A percentile compares a stretch with the other conserved stretches of the same genome.
These are phyloP conservation scores for Lophiostoma macrostomum DNA, from an alignment of 495 filamentous ascomycete species.

Conservation along the genomic window DNA sequence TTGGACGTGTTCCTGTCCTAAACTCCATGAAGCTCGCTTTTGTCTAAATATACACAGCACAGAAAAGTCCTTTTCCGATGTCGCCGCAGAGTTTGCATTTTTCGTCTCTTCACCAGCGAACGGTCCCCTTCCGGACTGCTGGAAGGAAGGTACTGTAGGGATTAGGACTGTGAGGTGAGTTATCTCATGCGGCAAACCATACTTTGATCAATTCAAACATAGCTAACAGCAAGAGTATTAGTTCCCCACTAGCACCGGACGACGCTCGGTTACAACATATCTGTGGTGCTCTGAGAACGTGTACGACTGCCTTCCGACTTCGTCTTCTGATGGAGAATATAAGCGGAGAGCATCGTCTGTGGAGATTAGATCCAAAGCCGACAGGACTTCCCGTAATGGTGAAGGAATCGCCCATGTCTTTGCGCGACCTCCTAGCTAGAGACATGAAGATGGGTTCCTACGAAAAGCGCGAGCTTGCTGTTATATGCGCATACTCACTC, in stretches of 20 bases:
- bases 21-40: background rate
- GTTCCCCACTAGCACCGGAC: background rate
- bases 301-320: background rate
- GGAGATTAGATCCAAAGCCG: background rate
- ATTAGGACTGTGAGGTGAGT: background rate
- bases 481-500: slow-evolving; percentile 2
- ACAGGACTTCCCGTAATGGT: background rate
- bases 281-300: background rate
- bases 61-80: background rate
- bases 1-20: background rate
- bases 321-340: slow-evolving; percentile 5
- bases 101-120: background rate
- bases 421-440: background rate
- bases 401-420: background rate
- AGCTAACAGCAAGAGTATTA: background rate
- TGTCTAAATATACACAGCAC: background rate
- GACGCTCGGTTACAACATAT: background rate
- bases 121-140: background rate
- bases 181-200: too few relatives aligned
- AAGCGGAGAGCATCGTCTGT: background rate
- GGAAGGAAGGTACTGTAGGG: slow-evolving; percentile 1
- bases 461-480: slow-evolving; percentile 5
- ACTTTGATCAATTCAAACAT: background rate
- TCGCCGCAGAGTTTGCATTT: slow-evolving; percentile 3
- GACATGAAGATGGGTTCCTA: background rate